These are phyloP conservation scores for Trichoderma atrobrunneum DNA, from an alignment of 2,329 filamentous ascomycete genomes.

Conservation along the genomic window DNA sequence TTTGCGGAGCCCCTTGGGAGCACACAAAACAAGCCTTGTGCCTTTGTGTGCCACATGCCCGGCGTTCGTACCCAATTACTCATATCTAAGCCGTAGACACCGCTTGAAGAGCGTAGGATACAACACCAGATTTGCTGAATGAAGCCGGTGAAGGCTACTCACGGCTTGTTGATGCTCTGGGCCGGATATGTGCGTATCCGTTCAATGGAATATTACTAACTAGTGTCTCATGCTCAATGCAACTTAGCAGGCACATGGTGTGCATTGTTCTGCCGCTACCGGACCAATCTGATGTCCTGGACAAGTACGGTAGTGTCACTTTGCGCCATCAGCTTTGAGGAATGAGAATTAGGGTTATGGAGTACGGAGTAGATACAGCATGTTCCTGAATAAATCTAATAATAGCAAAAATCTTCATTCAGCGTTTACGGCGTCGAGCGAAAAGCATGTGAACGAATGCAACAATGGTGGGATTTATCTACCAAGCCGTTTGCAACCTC, in stretches of 20 bases:
- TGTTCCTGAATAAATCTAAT: not conserved
- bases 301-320: not conserved
- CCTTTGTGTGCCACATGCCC: not conserved
- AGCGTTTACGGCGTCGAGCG: not conserved
- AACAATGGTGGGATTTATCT: not conserved
- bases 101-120: not conserved
- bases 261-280: not conserved
- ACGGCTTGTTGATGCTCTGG: not conserved
- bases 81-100: not conserved
- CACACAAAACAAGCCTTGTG: not conserved
- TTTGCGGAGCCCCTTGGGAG: not conserved
- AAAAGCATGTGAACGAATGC: not conserved
- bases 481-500: not conserved
- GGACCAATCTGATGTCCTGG: not conserved
- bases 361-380: not conserved
- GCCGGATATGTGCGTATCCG: constrained; percentile 9
- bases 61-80: not conserved
- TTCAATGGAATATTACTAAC: constrained; percentile 6
- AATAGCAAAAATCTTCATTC: not conserved
- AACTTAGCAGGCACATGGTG: not conserved
- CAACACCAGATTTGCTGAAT: not conserved
- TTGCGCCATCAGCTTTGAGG: not conserved
- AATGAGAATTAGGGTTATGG: not conserved
- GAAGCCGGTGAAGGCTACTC: not conserved
- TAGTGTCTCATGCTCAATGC: not conserved